Percentiles rank a stretch among this genome's conserved stretches.
Conservation (phyloP, 2,329 filamentous ascomycete species). For the Ophiostoma quercus region DNA sequence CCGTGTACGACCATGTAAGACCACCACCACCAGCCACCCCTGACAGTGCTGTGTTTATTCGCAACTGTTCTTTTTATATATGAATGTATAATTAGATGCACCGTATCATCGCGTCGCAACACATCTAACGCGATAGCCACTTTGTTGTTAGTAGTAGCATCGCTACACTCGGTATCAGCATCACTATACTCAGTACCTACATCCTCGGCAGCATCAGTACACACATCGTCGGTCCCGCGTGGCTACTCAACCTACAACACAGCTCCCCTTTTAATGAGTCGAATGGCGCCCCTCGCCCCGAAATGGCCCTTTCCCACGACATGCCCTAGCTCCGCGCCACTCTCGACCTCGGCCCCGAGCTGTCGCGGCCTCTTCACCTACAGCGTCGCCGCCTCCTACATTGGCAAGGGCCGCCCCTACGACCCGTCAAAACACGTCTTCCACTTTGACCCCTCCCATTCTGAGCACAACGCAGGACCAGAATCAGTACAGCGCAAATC, state of each 20-base stretch:
- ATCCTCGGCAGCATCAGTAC: not conserved
- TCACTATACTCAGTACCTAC: not conserved
- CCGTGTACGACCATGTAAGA: conserved; percentile 23
- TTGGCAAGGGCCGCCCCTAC: conserved; percentile 64
- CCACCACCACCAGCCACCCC: not conserved
- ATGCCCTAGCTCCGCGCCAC: not conserved
- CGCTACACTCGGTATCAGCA: not conserved
- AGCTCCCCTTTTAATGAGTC: not conserved
- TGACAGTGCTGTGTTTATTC: not conserved
- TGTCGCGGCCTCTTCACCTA: conserved; percentile 51
- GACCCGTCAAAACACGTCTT: conserved; percentile 64
- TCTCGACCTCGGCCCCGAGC: not conserved
- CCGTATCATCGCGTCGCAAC: not conserved
- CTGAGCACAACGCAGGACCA: conserved; percentile 43
- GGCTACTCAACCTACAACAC: not conserved
- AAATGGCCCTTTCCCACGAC: conserved; percentile 3
- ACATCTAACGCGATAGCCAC: not conserved
- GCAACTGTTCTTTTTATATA: not conserved
- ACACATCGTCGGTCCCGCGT: not conserved
- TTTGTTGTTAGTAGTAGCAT: not conserved
- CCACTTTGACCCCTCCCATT: conserved; percentile 63
- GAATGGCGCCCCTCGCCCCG: conserved; percentile 16
- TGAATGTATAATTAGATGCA: not conserved
- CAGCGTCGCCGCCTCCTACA: conserved; percentile 68
- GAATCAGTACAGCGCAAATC: conserved; percentile 38